Base-by-base conservation (phyloP, 192 early-diverging fungal genomes). In the Spizellomyces sp. region DNA sequence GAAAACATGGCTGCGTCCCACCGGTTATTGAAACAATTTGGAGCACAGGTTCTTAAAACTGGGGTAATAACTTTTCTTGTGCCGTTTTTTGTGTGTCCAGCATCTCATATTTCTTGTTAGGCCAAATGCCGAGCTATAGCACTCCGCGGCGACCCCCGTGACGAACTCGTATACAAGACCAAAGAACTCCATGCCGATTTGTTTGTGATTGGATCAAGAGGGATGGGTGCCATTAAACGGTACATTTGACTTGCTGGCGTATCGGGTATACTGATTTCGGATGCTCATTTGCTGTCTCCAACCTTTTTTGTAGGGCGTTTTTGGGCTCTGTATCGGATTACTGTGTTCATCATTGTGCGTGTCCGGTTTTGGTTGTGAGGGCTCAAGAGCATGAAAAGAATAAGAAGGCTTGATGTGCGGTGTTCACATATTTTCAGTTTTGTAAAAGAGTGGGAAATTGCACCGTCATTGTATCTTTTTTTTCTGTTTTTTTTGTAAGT, bases 241-340 rank as follows among this genome's bases (percentile, higher is more conserved):
- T 69, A 46, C 48, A 62, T 12, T 44, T 14, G 2, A 4, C 60
- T 41, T 62, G 15, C 41, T 36, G 27, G 27, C 27, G 3, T 36
- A 3, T 36, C 27, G 1, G 27, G 36, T 17, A 75, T 48, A 62
- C 75, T 12, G 69, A 76, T 10, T 54, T 64, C 5, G 73, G 73
- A n/a, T 67, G 42, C 60, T 67, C 41, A 58, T 12, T 27, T n/a
- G 0, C 55, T 69, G 42, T 67, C 73, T 36, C 46, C 55, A 22
- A 52, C 47, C 6, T 21, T 46, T 15, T 12, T 83, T 42, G 45
- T 42, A 82, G 75, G 9, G 56, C 77, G 43, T 63, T 85, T 48
- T 42, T 81, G 41, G 84, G 74, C 57, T 72, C 72, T 22, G 78
- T 81, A n/a, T 80, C 78, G 27, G 79, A 82, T 48, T 76, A 86